Evolutionary conservation across 2,329 filamentous ascomycete species (phyloP), one percentile per base, ranked within the genome.

Genomic region (Talaromyces rugulosus): DNA sequence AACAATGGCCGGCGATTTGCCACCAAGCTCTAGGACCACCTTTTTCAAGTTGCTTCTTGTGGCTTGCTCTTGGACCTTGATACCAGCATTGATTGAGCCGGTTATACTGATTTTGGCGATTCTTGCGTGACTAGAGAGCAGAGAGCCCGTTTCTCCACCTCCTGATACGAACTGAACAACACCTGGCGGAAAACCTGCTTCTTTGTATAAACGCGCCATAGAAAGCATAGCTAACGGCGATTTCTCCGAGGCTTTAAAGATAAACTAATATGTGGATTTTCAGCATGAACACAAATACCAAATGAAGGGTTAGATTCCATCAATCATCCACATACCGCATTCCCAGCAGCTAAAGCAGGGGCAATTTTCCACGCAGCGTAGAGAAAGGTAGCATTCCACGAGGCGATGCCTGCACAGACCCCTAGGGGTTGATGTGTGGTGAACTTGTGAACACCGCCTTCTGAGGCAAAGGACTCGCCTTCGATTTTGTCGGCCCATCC

Each of bases 401-500:
- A 60, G 1, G 60, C 53, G 28, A 68, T 64, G 3, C 64, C 66
- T 3, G 66, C 66, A 9, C 52, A 58, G 5, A 68, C 66, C 1
- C 66, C 66, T 0, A 67, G 56, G 0, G 66, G 66, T 28, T 67
- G 63, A 27, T 65, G 59, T 14, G 61, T 66, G 1, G 61, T 63
- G 16, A 68, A 64, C 3, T 61, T 61, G 28, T 64, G 28, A 36
- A 63, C 58, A 4, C 68, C 69, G 23, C 67, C 60, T 11, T 70
- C 65, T 11, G 59, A 53, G 4, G 68, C 67, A 36, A 50, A 69
- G 9, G 63, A 61, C 27, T 68, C 59, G 27, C 66, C 66, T 50
- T 51, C 59, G 12, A 67, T 57, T 31, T 68, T 67, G 34, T 67
- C 96, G 92, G 82, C 96, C 89, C 90, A 59, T 7, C 61, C 61